Evolutionary conservation across 108 stramenopile genomes (phyloP), one percentile per base, ranked within the genome.

Genomic region (Fragilaria radians): DNA sequence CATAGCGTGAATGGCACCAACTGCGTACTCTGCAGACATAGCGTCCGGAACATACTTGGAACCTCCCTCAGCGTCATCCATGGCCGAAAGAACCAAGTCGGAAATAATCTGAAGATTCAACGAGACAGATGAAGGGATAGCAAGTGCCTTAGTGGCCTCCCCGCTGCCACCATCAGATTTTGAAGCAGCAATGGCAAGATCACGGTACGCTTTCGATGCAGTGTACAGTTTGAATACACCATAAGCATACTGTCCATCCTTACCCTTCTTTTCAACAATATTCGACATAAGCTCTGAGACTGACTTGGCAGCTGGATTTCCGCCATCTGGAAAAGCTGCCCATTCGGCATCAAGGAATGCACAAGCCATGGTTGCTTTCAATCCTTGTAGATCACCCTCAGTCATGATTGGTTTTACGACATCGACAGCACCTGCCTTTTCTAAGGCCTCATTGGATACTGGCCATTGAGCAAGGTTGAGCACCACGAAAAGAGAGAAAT

Each of bases 181-280:
- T 50, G 65, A 60, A 48, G 87, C 88, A 29, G 88, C 76, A 48
- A 54, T 66, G 59, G 81, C 72, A 28, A 94, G 78, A 57, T 89
- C 87, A 47, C 86, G 77, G 74, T 85, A 92, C 2, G 91, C 91
- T 70, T 92, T 92, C 66, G 83, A 86, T 32, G 89, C 89, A 11
- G 88, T 93, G 74, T 88, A 89, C 18, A 93, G 82, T 80, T 94
- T 94, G 83, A 94, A 94, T 49, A 94, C 92, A 53, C 92, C 92
- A 36, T 88, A 89, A 5, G 92, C 86, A 64, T 94, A 94, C 57
- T 94, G 88, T 28, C 88, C 88, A 72, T 94, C 89, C 71, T 90
- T 90, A 42, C 92, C 92, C 72, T 87, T 89, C 77, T 90, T 94
- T 62, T 89, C 88, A 49, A 88, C 77, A 56, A 93, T 86, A 78